A percentile compares a stretch with the other conserved stretches of the same genome.
These are phyloP conservation scores for Cardamine resedifolia DNA, from an alignment of 345 rosid species.

Conservation along the genomic window DNA sequence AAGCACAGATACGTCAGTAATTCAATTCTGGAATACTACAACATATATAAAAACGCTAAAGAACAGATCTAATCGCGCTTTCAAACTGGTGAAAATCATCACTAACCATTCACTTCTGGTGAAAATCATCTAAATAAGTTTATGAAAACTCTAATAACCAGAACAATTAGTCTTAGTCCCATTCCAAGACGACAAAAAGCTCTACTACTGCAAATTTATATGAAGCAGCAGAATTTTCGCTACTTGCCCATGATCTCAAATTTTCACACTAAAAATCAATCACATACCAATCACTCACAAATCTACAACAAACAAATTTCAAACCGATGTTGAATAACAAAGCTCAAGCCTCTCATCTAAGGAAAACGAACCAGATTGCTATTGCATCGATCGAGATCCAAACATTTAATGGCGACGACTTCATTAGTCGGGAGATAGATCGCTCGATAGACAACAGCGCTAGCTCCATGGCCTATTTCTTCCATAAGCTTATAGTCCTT, in stretches of 20 bases:
- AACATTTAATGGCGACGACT: slow-evolving; percentile 85
- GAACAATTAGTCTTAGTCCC: not conserved
- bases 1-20: not conserved
- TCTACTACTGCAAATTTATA: not conserved
- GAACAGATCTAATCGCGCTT: not conserved
- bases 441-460: slow-evolving; percentile 91
- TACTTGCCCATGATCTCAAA: not conserved
- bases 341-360: not conserved
- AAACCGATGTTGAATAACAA: too few relatives aligned
- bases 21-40: not conserved
- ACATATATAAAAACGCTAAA: not conserved
- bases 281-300: too few relatives aligned
- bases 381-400: slow-evolving; percentile 99
- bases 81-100: not conserved
- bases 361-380: slow-evolving; percentile 67
- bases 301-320: slow-evolving; percentile 18
- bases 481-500: slow-evolving; percentile 80
- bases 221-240: not conserved
- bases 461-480: slow-evolving; percentile 93
- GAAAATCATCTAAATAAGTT: not conserved
- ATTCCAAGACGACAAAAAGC: not conserved
- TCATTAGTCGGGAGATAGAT: slow-evolving; percentile 82
- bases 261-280: not conserved
- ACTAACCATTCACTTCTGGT: not conserved
- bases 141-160: not conserved